Evolutionary conservation across 345 rosid species (phyloP).

Genomic region (Euphorbia tirucalli): DNA sequence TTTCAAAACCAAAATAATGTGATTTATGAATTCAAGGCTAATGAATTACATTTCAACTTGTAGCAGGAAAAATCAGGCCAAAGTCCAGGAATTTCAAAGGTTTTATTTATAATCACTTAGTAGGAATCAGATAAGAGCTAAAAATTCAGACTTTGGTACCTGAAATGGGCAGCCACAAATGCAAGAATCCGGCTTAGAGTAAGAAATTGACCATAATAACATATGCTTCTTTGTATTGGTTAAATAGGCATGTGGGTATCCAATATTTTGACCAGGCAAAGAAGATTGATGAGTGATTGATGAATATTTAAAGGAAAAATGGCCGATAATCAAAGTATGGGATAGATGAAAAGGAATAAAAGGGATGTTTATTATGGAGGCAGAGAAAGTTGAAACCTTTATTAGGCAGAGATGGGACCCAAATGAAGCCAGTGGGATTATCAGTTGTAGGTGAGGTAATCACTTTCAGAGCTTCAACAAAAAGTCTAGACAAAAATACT

Average conservation of each 20-base stretch:
- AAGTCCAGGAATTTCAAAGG: conserved; percentile 16
- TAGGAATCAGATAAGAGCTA: conserved; percentile 7
- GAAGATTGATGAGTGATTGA: conserved; percentile 22
- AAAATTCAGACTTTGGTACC: conserved; percentile 37
- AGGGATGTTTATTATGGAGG: neutral
- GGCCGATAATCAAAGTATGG: conserved; percentile 12
- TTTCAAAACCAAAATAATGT: conserved; percentile 28
- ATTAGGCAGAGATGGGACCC: conserved; percentile 35
- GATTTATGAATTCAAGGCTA: conserved; percentile 17
- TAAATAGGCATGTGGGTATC: conserved; percentile 26
- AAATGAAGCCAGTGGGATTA: conserved; percentile 17
- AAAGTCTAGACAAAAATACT: conserved; percentile 9
- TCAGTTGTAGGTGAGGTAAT: conserved; percentile 10
- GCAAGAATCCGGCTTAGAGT: conserved; percentile 23
- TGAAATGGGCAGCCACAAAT: conserved; percentile 28
- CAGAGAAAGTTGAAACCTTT: conserved; percentile 16
- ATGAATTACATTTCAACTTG: conserved; percentile 29
- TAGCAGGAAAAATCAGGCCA: conserved; percentile 23
- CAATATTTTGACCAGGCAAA: conserved; percentile 39
- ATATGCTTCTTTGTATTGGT: conserved; percentile 6
- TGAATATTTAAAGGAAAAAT: neutral
- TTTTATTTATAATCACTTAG: conserved; percentile 13
- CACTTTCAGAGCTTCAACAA: conserved; percentile 26
- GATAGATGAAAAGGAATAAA: conserved; percentile 13
- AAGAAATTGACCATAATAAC: conserved; percentile 17